Conservation (phyloP, 1,139 yeast genomes). For the Groenewaldozyma auringiensis region DNA sequence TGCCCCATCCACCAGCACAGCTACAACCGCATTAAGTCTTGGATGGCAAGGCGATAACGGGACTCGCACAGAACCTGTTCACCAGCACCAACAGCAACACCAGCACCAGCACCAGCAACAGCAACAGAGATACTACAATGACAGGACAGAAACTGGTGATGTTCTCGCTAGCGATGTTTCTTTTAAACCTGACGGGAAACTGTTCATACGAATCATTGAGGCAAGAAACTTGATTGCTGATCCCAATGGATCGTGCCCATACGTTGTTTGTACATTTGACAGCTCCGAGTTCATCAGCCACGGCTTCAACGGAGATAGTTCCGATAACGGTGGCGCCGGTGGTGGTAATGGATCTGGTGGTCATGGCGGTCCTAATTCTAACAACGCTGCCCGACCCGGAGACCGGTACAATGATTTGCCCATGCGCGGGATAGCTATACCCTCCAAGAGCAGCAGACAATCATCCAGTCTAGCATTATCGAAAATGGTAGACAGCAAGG, state of each 20-base stretch:
- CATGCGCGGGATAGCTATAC: conserved; percentile 33
- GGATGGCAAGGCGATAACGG: not conserved
- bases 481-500: conserved; percentile 22
- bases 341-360: not conserved
- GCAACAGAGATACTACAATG: not conserved
- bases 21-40: conserved; percentile 1
- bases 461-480: conserved; percentile 57
- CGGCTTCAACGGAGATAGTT: conserved; percentile 34
- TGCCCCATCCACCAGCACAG: not conserved
- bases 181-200: conserved; percentile 45
- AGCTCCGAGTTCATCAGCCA: conserved; percentile 84
- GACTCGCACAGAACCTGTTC: not conserved
- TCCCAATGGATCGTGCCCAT: conserved; percentile 58
- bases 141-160: not conserved
- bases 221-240: conserved; percentile 60
- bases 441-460: conserved; percentile 40
- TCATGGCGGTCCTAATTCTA: not conserved
- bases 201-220: conserved; percentile 71
- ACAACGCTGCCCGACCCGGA: not conserved
- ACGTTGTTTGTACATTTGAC: conserved; percentile 90
- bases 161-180: not conserved
- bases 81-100: not conserved
- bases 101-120: not conserved
- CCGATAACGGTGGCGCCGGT: conserved; percentile 11
- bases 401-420: not conserved